Percentiles rank a stretch among this genome's conserved stretches.
Evolutionary conservation across 306 rosid species (phyloP).

Genomic region (Quercus parvula): DNA sequence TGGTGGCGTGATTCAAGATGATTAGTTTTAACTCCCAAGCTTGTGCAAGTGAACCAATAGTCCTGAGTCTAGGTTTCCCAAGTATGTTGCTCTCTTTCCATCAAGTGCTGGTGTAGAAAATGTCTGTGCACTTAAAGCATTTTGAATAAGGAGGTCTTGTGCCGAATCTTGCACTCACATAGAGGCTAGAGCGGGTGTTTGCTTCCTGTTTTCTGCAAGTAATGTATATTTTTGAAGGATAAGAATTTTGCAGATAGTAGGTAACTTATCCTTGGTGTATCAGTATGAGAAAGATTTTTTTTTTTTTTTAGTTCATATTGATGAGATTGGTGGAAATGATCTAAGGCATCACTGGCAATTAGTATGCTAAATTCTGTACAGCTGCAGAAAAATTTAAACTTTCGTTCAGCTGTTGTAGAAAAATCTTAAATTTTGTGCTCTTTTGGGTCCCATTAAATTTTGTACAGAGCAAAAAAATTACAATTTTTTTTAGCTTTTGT

Average conservation of each 20-base stretch:
- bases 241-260: neutral
- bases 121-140: neutral
- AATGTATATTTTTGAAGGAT: neutral
- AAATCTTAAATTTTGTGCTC: neutral
- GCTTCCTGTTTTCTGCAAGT: neutral
- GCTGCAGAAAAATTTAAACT: neutral
- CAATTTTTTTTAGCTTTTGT: too few species aligned
- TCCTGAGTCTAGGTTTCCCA: neutral
- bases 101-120: neutral
- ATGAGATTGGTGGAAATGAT: neutral
- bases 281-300: too few species aligned
- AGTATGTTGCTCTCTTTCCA: neutral
- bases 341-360: neutral
- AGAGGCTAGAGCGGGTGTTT: neutral
- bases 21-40: neutral
- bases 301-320: too few species aligned
- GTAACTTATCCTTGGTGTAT: neutral
- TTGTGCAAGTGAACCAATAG: neutral
- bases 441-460: neutral
- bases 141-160: neutral
- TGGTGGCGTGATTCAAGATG: conserved; percentile 2
- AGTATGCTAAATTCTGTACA: neutral
- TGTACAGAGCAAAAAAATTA: too few species aligned
- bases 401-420: neutral
- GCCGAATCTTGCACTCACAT: neutral